These are phyloP conservation scores for Arthroderma sp. DNA, from an alignment of 2,329 filamentous ascomycete species.

Conservation along the genomic window DNA sequence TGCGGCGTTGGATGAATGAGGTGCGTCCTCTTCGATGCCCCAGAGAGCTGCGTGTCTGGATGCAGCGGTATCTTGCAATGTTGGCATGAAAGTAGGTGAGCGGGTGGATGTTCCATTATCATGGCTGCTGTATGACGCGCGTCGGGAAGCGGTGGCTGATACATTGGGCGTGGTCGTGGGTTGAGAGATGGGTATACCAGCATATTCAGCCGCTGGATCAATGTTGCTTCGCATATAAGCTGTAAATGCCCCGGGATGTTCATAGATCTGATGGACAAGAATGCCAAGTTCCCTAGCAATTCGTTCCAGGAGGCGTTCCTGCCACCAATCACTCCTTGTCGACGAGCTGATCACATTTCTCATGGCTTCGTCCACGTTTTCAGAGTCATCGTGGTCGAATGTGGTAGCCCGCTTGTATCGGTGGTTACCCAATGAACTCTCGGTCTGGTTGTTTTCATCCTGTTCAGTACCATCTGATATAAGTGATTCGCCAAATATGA, in stretches of 20 bases:
- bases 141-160: slow-evolving; percentile 12
- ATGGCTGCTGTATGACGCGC: slow-evolving; percentile 15
- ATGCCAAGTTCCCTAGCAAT: slow-evolving; percentile 79
- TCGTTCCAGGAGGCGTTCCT: slow-evolving; percentile 61
- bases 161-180: not conserved
- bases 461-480: slow-evolving; percentile 30
- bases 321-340: slow-evolving; percentile 25
- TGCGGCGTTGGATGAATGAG: slow-evolving; percentile 8
- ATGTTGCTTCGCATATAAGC: slow-evolving; percentile 59
- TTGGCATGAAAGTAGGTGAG: slow-evolving; percentile 41
- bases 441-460: slow-evolving; percentile 15
- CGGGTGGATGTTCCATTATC: slow-evolving; percentile 21
- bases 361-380: slow-evolving; percentile 25
- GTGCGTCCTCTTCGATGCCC: slow-evolving; percentile 51
- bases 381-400: not conserved
- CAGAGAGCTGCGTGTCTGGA: slow-evolving; percentile 47
- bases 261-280: slow-evolving; percentile 69
- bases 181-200: slow-evolving; percentile 53
- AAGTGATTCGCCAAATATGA: slow-evolving; percentile 74
- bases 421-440: slow-evolving; percentile 27
- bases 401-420: slow-evolving; percentile 8
- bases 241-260: slow-evolving; percentile 78
- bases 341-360: slow-evolving; percentile 21
- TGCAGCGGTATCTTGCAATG: slow-evolving; percentile 30
- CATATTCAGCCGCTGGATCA: slow-evolving; percentile 56